Base-by-base conservation (phyloP, 805 yeast genomes). In the Candida corydali region DNA sequence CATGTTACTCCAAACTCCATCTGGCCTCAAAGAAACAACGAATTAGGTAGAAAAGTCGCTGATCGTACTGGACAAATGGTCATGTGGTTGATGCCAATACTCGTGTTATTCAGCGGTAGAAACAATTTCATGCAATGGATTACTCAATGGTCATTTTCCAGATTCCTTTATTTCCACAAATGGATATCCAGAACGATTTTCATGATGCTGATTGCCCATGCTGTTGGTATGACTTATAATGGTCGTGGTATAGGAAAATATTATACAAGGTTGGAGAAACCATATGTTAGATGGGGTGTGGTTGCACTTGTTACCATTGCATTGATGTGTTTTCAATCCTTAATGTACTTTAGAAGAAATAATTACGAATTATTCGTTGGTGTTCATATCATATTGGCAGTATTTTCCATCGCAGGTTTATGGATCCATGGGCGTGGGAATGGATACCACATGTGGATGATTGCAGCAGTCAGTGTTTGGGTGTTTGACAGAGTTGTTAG, bases 51-150 rank as follows among this genome's bases (percentile, higher is more conserved):
- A 47, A 60, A 62, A 39, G 58, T 80, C 12, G 77, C 74, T 25
- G 80, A 76, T 52, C 65, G 86, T 54, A 61, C 75, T 8, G 83
- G 76, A 32, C 44, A 77, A 17, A 59, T 75, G 53, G 59, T 73
- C 2, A 59, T 76, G 19, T 75, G 73, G 37, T 38, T 78, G 24
- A 64, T 80, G 39, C 91, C 93, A 0, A 52, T 72, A 5, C 53
- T 78, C 12, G 72, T 76, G 41, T 58, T 82, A 38, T 80, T 84
- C 55, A 86, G 86, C 4, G 82, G 82, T 20, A 65, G 93, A 49
- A 86, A 85, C 55, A 85, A 82, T 50, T 76, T 86, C 15, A 63
- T 85, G 50, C 71, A 75, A 43, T 63, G 61, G 51, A 37, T 80
- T 4, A 73, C 88, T 1, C 86, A 89, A 2, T 69, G 84, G 65